Evolutionary conservation across 768 basidiomycete genomes (phyloP), one percentile per base, ranked within the genome.

Genomic region (Strobilomyces echinocephalus): DNA sequence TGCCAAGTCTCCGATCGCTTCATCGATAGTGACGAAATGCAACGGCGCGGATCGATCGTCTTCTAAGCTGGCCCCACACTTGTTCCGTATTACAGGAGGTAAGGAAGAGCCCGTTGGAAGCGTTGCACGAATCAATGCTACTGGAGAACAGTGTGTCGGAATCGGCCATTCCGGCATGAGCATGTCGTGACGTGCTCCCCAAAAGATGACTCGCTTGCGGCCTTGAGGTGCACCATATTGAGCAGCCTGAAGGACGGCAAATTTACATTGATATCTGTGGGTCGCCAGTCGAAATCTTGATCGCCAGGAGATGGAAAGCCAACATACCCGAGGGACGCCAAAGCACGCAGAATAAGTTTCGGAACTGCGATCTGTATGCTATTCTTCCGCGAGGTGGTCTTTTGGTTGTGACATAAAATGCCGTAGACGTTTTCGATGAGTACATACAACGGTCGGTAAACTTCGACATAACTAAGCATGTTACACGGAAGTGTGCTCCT

Each of bases 381-480:
- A 9, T 53, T 74, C 69, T 45, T 70, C 63, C 60, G 72, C 16
- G 53, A 56, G 46, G 46, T 71, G n/a, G 74, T 74, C 57, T 74
- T 69, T 8, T 87, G 73, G 0, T 70, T 74, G 65, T 80, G 77
- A 28, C 66, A 67, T 1, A 88, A 63, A 8, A 90, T 65, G 0
- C 88, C 88, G 10, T 64, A 64, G 3, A 91, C 88, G 66, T 91
- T 91, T 63, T 91, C 88, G 20, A 91, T 70, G 0, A 89, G 74
- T 53, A 90, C 79, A 55, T 80, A 87, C 21, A 69, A 66, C 0
- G 86, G 84, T 41, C 76, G 67, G 57, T 84, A 88, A 47, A 79
- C 73, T 60, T 89, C 87, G 14, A 82, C 82, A 54, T 79, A 85
- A 21, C 81, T 80, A 8, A 89, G 72, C 85, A 88, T 87, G 54